Percentiles rank a stretch among this genome's conserved stretches.
Evolutionary conservation across 2,329 filamentous ascomycete genomes (phyloP).

Genomic region (Ophiostoma sp.): DNA sequence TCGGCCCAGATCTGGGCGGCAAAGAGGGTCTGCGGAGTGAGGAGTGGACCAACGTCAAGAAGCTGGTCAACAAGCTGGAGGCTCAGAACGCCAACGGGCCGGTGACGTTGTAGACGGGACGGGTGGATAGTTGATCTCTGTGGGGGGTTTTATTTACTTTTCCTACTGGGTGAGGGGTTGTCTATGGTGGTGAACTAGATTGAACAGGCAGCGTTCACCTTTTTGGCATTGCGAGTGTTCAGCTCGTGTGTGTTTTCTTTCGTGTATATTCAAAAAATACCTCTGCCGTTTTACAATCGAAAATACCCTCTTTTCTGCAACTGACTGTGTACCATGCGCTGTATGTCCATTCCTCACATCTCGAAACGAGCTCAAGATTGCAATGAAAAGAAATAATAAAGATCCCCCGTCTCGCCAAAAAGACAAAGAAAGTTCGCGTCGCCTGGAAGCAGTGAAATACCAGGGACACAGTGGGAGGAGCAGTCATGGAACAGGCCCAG

Average conservation of each 20-base stretch:
- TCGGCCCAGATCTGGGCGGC: constrained; percentile 78
- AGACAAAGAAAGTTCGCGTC: constrained; percentile 57
- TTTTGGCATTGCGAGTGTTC: constrained; percentile 4
- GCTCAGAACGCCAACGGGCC: constrained; percentile 50
- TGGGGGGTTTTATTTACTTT: background rate
- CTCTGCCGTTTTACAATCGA: constrained; percentile 16
- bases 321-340: too few relatives aligned
- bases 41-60: constrained; percentile 93
- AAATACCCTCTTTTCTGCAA: constrained; percentile 20
- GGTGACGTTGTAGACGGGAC: constrained; percentile 9
- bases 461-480: constrained; percentile 66
- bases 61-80: constrained; percentile 76
- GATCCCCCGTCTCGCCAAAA: background rate
- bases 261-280: constrained; percentile 15
- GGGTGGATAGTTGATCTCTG: too few relatives aligned
- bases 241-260: background rate
- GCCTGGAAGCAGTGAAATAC: constrained; percentile 72
- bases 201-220: constrained; percentile 14
- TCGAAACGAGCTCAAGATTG: constrained; percentile 49
- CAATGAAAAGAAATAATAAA: constrained; percentile 55
- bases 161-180: background rate
- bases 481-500: constrained; percentile 69
- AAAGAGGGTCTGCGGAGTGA: constrained; percentile 79
- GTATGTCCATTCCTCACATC: constrained; percentile 56
- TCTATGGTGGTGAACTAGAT: constrained; percentile 1